Base-by-base conservation (phyloP, 306 rosid genomes). In the Sophora flavescens region DNA sequence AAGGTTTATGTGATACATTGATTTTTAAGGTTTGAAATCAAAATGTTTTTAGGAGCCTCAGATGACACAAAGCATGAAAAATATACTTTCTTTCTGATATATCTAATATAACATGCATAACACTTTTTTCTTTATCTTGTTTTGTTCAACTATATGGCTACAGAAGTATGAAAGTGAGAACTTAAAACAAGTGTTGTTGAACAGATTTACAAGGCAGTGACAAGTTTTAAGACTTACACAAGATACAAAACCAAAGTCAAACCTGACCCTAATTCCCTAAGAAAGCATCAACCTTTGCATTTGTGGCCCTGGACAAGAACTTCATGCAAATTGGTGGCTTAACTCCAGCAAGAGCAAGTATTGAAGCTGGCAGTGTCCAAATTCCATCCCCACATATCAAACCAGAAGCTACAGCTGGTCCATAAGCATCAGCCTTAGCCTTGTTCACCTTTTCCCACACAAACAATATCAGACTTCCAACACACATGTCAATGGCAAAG, bases 281-380 rank as follows among this genome's bases (percentile, higher is more conserved):
- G 65, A 83, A 74, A 0, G 14, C 1, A 52, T 86, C 87, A 52
- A 86, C 84, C 75, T 22, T 81, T 0, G 0, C 5, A 78, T 86
- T 86, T 28, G 84, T 66, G 3, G 80, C 82, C 54, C 87, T 75
- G 32, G 90, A 86, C 75, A 86, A 76, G 74, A 86, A 86, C 75
- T 75, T 83, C 90, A 86, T 83, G 59, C 90, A 83, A 47, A 86
- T 86, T 35, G 90, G 87, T n/a, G 90, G 86, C 86, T 83, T 83
- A 70, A 86, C 76, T 45, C 90, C 87, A 18, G 65, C 73, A 48
- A 86, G 75, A 44, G 87, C 86, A 45, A 86, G 87, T 2, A 83
- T 18, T 74, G 90, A 86, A 83, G 86, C 87, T 74, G 87, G 90
- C 0, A 83, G 16, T 26, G 87, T 78, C 90, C 86, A 86, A 57